Evolutionary conservation across 805 yeast species (phyloP).

Genomic region (Starmerella kuoi): DNA sequence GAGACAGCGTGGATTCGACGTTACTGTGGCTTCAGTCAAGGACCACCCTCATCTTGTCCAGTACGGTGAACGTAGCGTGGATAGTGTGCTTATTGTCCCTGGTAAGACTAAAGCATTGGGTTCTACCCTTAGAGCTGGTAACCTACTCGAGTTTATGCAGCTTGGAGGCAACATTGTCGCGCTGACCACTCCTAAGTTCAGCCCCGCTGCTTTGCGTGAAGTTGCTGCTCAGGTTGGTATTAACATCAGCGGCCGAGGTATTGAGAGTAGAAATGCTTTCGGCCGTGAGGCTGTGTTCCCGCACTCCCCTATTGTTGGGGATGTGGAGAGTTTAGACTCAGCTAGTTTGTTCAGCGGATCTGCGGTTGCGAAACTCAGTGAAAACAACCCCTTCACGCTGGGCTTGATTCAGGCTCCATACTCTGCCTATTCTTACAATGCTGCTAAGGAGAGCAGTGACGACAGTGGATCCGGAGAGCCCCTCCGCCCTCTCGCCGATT

Average conservation of each 20-base stretch:
- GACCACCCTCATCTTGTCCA: constrained; percentile 30
- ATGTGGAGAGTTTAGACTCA: constrained; percentile 5
- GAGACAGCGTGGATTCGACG: constrained; percentile 29
- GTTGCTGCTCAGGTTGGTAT: constrained; percentile 74
- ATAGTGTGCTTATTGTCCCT: constrained; percentile 51
- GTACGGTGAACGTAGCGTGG: constrained; percentile 38
- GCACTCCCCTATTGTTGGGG: constrained; percentile 18
- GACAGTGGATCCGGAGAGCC: constrained; percentile 7
- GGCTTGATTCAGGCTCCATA: constrained; percentile 21
- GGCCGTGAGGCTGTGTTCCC: constrained; percentile 13
- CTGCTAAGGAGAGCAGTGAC: constrained; percentile 12
- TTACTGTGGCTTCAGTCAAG: constrained; percentile 25
- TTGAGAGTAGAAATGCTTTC: constrained; percentile 56
- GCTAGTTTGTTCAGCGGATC: constrained; percentile 1
- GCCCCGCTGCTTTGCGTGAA: constrained; percentile 50
- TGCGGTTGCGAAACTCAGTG: constrained; percentile 17
- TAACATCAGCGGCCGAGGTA: constrained; percentile 66
- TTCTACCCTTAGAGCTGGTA: constrained; percentile 33
- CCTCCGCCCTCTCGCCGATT: constrained; percentile 7
- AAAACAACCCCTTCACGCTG: constrained; percentile 13
- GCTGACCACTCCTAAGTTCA: constrained; percentile 40
- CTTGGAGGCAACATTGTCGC: constrained; percentile 67
- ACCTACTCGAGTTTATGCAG: constrained; percentile 46
- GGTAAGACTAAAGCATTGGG: constrained; percentile 35
- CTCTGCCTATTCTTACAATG: constrained; percentile 21